Evolutionary conservation across 768 basidiomycete genomes (phyloP).

Genomic region (Gloeopeniophorella convolvens): DNA sequence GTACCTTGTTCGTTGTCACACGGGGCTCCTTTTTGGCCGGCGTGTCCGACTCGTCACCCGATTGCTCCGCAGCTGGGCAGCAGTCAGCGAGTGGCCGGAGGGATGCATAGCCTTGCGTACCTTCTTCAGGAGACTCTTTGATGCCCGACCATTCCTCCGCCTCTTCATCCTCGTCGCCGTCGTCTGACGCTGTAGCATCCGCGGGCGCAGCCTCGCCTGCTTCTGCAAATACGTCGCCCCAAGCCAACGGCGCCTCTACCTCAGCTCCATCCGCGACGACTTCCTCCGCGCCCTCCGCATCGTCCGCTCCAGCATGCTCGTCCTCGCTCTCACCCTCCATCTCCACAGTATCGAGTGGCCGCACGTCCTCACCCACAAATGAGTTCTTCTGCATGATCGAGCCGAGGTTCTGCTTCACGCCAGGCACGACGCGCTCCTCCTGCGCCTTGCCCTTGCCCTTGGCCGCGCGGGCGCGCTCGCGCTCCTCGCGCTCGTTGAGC

Average conservation of each 20-base stretch:
- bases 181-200: conserved; percentile 20
- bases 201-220: conserved; percentile 16
- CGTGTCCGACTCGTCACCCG: conserved; percentile 32
- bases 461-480: conserved; percentile 34
- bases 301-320: conserved; percentile 28
- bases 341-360: conserved; percentile 49
- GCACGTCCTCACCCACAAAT: conserved; percentile 81
- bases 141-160: conserved; percentile 24
- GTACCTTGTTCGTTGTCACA: conserved; percentile 91
- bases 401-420: conserved; percentile 81
- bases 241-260: conserved; percentile 50
- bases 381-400: conserved; percentile 86
- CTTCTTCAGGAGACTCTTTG: conserved; percentile 14
- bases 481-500: conserved; percentile 55
- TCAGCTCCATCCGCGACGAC: conserved; percentile 32
- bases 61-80: conserved; percentile 25
- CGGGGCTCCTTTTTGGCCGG: conserved; percentile 47
- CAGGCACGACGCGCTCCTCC: conserved; percentile 36
- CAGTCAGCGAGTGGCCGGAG: conserved; percentile 3
- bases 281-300: conserved; percentile 37
- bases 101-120: conserved; percentile 4
- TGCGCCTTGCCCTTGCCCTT: conserved; percentile 36
- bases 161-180: conserved; percentile 24
- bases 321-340: conserved; percentile 25
- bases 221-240: conserved; percentile 84